phyloP scores from a whole-genome alignment of 2,329 filamentous ascomycete species.

The Biscogniauxia sp. region DNA sequence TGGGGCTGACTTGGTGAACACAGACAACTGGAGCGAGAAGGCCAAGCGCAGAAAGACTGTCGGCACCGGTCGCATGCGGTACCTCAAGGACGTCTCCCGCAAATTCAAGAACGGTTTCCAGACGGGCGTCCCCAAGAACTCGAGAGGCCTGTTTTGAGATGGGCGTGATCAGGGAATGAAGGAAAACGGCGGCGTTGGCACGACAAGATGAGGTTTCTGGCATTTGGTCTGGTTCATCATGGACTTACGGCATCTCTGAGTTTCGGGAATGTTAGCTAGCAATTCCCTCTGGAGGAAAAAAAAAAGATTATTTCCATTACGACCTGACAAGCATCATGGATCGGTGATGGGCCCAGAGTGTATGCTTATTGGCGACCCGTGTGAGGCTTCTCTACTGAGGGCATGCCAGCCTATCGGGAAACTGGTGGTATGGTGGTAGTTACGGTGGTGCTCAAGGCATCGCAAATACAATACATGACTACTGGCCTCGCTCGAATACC shows the following conservation, averaged over 20 bases:
- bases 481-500: constrained; percentile 81
- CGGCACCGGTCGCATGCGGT: constrained; percentile 92
- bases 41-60: constrained; percentile 99
- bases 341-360: background rate
- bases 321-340: constrained; percentile 25
- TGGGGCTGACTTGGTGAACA: constrained; percentile 17
- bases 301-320: constrained; percentile 29
- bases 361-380: background rate
- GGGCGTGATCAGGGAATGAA: background rate
- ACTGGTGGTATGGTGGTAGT: background rate
- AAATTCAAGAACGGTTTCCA: constrained; percentile 99
- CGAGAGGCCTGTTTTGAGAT: constrained; percentile 53
- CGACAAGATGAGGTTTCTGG: constrained; percentile 28
- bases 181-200: constrained; percentile 6
- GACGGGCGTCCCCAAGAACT: constrained; percentile 75
- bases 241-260: constrained; percentile 28
- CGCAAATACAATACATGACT: constrained; percentile 18
- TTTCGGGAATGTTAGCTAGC: constrained; percentile 32
- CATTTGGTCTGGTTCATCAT: constrained; percentile 34
- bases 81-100: constrained; percentile 88
- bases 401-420: background rate
- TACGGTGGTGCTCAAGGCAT: background rate
- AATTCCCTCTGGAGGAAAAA: constrained; percentile 18
- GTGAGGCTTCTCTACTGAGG: background rate
- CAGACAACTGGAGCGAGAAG: constrained; percentile 99